Evolutionary conservation across 139 green algal species (phyloP).

Genomic region (Gonium pectorale): DNA sequence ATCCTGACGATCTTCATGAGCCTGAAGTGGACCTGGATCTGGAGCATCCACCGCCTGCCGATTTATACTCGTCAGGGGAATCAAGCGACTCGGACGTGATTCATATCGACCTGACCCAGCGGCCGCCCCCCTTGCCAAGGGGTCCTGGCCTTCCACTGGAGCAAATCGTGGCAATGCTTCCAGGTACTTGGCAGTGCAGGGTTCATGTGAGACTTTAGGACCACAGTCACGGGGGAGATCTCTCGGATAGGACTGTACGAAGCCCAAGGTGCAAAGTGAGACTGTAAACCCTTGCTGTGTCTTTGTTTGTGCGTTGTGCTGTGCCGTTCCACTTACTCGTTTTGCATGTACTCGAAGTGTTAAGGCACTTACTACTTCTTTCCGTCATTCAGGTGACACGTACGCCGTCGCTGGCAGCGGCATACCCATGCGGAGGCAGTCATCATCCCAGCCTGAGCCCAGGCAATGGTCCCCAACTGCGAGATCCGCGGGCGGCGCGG

Average conservation of each 20-base stretch:
- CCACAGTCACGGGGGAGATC: too few relatives aligned
- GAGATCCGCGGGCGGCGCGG: too few relatives aligned
- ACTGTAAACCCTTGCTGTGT: too few relatives aligned
- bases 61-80: background rate
- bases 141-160: conserved; percentile 6
- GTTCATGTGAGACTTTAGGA: too few relatives aligned
- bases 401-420: conserved; percentile 30
- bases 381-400: conserved; percentile 7
- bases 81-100: conserved; percentile 14
- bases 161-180: conserved; percentile 21
- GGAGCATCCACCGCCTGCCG: background rate
- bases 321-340: too few relatives aligned
- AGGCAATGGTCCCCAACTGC: background rate
- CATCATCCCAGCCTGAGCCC: background rate
- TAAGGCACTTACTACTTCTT: too few relatives aligned
- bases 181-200: conserved; percentile 5
- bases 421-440: background rate
- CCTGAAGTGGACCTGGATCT: background rate
- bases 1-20: background rate
- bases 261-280: too few relatives aligned
- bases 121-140: conserved; percentile 13
- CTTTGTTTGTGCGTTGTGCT: too few relatives aligned
- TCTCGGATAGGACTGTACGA: too few relatives aligned
- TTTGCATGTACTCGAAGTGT: too few relatives aligned
- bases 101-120: conserved; percentile 36